Percentiles rank a stretch among this genome's conserved stretches.
Evolutionary conservation across 2,329 filamentous ascomycete species (phyloP).

Genomic region (Diplodia scrobiculata): DNA sequence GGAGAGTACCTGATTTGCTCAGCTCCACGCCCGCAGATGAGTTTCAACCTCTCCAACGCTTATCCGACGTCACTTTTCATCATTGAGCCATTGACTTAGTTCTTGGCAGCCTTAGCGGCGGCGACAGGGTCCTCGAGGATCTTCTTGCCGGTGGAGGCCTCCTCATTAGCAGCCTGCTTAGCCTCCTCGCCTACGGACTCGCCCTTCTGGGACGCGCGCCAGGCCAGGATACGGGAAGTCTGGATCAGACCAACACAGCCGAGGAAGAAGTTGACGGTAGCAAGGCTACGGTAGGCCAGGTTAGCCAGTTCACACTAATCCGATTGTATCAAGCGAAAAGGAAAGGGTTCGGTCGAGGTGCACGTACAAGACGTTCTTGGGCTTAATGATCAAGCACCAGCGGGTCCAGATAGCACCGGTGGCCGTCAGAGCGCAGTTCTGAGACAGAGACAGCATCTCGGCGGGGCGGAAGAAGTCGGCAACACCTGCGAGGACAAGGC

Average conservation of each 20-base stretch:
- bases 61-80: background rate
- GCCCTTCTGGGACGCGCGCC: conserved; percentile 64
- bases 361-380: conserved; percentile 81
- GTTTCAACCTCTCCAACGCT: background rate
- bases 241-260: conserved; percentile 84
- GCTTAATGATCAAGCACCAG: conserved; percentile 97
- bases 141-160: conserved; percentile 43
- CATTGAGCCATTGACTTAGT: conserved; percentile 7
- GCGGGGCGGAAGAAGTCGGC: conserved; percentile 89
- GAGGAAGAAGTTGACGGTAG: conserved; percentile 97
- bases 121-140: conserved; percentile 39
- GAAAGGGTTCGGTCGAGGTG: background rate
- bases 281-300: conserved; percentile 62
- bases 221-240: conserved; percentile 72
- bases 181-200: conserved; percentile 44
- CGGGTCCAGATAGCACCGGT: conserved; percentile 97
- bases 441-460: conserved; percentile 87
- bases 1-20: background rate
- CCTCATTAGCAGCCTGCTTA: conserved; percentile 47
- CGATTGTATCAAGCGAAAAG: background rate
- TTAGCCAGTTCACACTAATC: conserved; percentile 24
- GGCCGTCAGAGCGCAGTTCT: conserved; percentile 85
- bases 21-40: background rate
- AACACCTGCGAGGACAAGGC: conserved; percentile 85
- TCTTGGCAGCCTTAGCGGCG: conserved; percentile 34